These are phyloP conservation scores for Botryosphaeria agaves DNA, from an alignment of 2,329 filamentous ascomycete species.

Conservation along the genomic window DNA sequence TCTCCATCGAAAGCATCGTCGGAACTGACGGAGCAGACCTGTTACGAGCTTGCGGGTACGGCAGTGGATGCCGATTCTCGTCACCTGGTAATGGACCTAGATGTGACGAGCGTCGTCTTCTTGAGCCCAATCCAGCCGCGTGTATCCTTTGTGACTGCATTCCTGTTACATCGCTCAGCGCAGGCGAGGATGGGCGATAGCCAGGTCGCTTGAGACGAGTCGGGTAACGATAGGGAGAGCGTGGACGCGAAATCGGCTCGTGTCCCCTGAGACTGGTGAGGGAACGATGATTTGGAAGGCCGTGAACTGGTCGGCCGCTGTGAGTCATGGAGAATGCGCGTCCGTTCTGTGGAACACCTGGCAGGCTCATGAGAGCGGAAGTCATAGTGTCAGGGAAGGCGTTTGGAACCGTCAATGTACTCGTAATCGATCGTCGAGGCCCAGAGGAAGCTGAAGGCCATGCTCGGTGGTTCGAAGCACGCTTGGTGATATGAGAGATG, in stretches of 20 bases:
- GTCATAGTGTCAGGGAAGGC: slow-evolving; percentile 20
- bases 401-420: slow-evolving; percentile 24
- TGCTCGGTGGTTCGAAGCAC: slow-evolving; percentile 16
- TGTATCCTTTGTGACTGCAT: slow-evolving; percentile 7
- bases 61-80: slow-evolving; percentile 5
- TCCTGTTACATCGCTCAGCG: slow-evolving; percentile 21
- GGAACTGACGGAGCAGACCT: slow-evolving; percentile 5
- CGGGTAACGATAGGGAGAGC: slow-evolving; percentile 24
- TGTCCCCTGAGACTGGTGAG: slow-evolving; percentile 26
- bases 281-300: slow-evolving; percentile 24
- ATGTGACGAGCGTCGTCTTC: too few relatives aligned
- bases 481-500: slow-evolving; percentile 23
- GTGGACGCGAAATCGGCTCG: slow-evolving; percentile 16
- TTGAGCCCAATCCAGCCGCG: too few relatives aligned
- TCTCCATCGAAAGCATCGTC: neutral
- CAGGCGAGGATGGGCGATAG: slow-evolving; percentile 24
- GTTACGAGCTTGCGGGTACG: slow-evolving; percentile 7
- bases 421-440: slow-evolving; percentile 21
- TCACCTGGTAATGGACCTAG: too few relatives aligned
- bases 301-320: slow-evolving; percentile 14
- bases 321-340: slow-evolving; percentile 26
- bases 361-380: slow-evolving; percentile 14
- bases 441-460: slow-evolving; percentile 22
- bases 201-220: slow-evolving; percentile 22
- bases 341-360: slow-evolving; percentile 14